phyloP scores from a whole-genome alignment of 495 filamentous ascomycete genomes.

The Penicillium canescens region DNA sequence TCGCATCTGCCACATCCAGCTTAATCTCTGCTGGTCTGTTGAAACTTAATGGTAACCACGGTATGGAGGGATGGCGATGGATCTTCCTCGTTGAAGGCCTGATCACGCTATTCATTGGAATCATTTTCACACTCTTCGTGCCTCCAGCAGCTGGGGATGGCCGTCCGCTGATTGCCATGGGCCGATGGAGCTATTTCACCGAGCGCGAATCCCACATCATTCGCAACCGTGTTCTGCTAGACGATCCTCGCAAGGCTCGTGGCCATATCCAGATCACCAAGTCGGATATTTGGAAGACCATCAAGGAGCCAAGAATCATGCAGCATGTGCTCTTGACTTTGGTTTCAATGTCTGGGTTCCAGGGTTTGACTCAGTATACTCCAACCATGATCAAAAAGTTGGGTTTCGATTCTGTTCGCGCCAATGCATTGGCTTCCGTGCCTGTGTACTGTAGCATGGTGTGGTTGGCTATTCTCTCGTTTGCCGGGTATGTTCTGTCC shows the following conservation, averaged over 20 bases:
- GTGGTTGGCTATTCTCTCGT: constrained; percentile 42
- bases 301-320: constrained; percentile 41
- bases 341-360: constrained; percentile 49
- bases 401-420: constrained; percentile 45
- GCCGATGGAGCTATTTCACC: constrained; percentile 43
- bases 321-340: constrained; percentile 41
- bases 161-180: constrained; percentile 42
- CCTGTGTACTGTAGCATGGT: constrained; percentile 46
- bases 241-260: constrained; percentile 43
- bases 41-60: constrained; percentile 47
- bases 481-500: constrained; percentile 32
- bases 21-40: constrained; percentile 54
- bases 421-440: constrained; percentile 54
- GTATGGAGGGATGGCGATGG: constrained; percentile 62
- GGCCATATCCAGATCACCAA: constrained; percentile 43
- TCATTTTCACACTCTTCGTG: constrained; percentile 51
- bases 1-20: constrained; percentile 53
- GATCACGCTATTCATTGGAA: constrained; percentile 52
- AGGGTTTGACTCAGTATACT: constrained; percentile 40
- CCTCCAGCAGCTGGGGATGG: constrained; percentile 43
- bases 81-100: constrained; percentile 61
- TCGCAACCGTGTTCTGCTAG: constrained; percentile 37
- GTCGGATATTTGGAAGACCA: constrained; percentile 41
- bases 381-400: constrained; percentile 41
- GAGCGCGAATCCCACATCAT: constrained; percentile 46